Conservation (phyloP, 1,139 yeast species). For the Citeromyces hawaiiensis region DNA sequence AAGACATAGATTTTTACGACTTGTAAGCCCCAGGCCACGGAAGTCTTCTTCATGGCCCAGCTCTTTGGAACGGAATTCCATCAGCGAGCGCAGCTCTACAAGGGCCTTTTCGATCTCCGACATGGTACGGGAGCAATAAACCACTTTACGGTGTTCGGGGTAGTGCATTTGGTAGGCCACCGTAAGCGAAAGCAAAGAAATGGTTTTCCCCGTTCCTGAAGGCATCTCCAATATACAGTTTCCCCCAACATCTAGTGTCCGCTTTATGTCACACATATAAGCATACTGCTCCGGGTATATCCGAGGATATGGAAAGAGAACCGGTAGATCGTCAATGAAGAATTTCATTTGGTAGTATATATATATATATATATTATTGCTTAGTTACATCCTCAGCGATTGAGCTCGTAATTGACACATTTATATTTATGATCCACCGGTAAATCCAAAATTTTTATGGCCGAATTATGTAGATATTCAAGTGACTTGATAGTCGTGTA, state of each 20-base stretch:
- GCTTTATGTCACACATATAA: conserved; percentile 91
- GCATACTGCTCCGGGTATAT: conserved; percentile 98
- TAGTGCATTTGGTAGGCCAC: conserved; percentile 93
- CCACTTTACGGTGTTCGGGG: conserved; percentile 88
- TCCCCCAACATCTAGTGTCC: conserved; percentile 93
- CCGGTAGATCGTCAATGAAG: conserved; percentile 89
- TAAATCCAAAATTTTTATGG: too few species aligned
- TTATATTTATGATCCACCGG: too few species aligned
- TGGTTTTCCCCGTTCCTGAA: conserved; percentile 98
- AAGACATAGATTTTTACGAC: conserved; percentile 86
- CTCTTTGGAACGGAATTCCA: conserved; percentile 75
- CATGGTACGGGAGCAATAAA: conserved; percentile 98
- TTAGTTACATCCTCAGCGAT: conserved; percentile 10
- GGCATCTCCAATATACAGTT: conserved; percentile 98
- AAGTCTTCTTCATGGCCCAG: conserved; percentile 80
- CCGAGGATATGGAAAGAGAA: conserved; percentile 91
- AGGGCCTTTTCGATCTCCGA: conserved; percentile 96
- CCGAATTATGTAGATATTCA: too few species aligned
- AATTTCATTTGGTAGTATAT: conserved; percentile 27
- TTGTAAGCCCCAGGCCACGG: conserved; percentile 85
- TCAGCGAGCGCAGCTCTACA: conserved; percentile 79
- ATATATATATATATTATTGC: conserved; percentile 5
- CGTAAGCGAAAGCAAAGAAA: conserved; percentile 77
- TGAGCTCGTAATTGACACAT: background rate
- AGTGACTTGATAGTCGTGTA: too few species aligned